These are phyloP conservation scores for barrel medic (Medicago truncatula) DNA, from an alignment of 306 rosid genomes.

Conservation along the genomic window DNA sequence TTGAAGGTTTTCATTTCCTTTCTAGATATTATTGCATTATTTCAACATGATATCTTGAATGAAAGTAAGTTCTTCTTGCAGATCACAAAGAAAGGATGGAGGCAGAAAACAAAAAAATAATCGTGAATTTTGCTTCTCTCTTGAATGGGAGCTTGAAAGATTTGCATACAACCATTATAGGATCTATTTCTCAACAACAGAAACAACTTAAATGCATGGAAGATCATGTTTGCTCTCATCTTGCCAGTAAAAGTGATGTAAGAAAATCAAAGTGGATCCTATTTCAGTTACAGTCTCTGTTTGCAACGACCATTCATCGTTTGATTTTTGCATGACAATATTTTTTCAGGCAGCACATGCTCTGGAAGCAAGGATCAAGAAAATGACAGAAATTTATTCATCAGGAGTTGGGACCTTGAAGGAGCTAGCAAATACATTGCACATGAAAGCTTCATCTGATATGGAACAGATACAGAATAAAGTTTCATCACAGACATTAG, in stretches of 20 bases:
- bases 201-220: conserved; percentile 77
- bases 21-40: not conserved
- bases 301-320: conserved; percentile 24
- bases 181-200: conserved; percentile 80
- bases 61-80: conserved; percentile 39
- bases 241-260: conserved; percentile 81
- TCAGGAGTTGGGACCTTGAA: conserved; percentile 71
- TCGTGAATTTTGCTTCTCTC: conserved; percentile 71
- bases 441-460: conserved; percentile 72
- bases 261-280: conserved; percentile 42
- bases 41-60: not conserved
- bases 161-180: conserved; percentile 68
- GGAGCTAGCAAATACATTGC: conserved; percentile 65
- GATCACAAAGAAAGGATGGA: conserved; percentile 80
- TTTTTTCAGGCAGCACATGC: conserved; percentile 69
- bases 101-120: conserved; percentile 65
- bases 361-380: conserved; percentile 71
- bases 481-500: conserved; percentile 60
- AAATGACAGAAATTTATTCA: conserved; percentile 68
- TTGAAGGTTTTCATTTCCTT: not conserved
- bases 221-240: conserved; percentile 63
- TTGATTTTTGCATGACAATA: conserved; percentile 29
- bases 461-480: conserved; percentile 66
- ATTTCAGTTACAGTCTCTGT: conserved; percentile 20
- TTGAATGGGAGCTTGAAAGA: conserved; percentile 69